Evolutionary conservation across 2,329 filamentous ascomycete species (phyloP), one percentile per base, ranked within the genome.

Genomic region (Coniochaeta hoffmannii): DNA sequence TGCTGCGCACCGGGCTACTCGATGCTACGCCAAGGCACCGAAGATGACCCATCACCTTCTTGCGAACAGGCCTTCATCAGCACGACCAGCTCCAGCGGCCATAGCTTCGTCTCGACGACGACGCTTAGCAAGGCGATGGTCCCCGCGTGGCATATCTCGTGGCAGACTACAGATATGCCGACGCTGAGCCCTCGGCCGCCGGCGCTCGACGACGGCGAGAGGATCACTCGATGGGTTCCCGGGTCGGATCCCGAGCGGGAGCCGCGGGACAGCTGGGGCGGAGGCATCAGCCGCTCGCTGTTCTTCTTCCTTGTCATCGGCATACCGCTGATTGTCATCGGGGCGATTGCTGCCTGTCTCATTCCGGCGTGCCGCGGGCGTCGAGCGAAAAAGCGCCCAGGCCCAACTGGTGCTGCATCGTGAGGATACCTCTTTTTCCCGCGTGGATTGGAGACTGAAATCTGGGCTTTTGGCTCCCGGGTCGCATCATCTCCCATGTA

Each of bases 91-190:
- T 50, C 28, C 44, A 28, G 44, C 22, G 44, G 22, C 44, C 22
- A 26, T 7, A 28, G 19, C 19, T 14, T 6, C 24, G 4, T 24
- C 14, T 11, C 17, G 34, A 32, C 22, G 49, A 22, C 19, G 22
- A 36, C 32, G 15, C 54, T 55, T 28, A 41, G 46, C 49, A 15
- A 28, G n/a, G 46, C 46, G 26, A 41, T 9, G 49, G 6, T 55
- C 32, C 54, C 54, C 4, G 55, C 55, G 49, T 56, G 55, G 55
- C 55, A 56, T 38, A 56, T 56, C 34, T 53, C 55, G 36, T 56
- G 50, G 55, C 17, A 53, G 36, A 5, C 36, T 30, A 56, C 36
- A 15, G 55, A 56, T 34, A 32, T 50, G 7, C 38, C 55, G 17
- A 49, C 50, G 38, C 17, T 56, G 28, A 56, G 38, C 31, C 55